Percentiles rank a stretch among this genome's conserved stretches.
Evolutionary conservation across 129 eudicot genomes (phyloP).

Genomic region (Tanacetum coccineum): DNA sequence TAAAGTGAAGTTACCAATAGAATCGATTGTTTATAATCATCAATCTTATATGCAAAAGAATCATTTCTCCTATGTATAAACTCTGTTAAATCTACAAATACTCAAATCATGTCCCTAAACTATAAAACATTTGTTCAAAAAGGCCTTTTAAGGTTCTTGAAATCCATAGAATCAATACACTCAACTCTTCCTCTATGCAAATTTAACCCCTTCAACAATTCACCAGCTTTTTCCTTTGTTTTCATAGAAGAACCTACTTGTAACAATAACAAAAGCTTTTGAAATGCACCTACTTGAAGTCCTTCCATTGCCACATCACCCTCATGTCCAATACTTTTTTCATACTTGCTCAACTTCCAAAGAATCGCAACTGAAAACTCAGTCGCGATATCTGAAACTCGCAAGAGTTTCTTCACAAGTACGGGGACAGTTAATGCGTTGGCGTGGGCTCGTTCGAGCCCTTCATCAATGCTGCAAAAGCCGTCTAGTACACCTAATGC

Average conservation of each 20-base stretch:
- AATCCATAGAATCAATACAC: constrained; percentile 68
- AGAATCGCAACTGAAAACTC: constrained; percentile 52
- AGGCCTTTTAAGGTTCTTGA: constrained; percentile 58
- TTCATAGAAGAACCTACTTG: constrained; percentile 53
- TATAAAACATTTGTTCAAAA: constrained; percentile 30
- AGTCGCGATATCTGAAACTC: constrained; percentile 54
- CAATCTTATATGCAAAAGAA: constrained; percentile 11
- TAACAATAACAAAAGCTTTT: constrained; percentile 59
- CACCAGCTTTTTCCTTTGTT: constrained; percentile 60
- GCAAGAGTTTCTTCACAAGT: constrained; percentile 53
- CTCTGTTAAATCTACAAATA: constrained; percentile 24
- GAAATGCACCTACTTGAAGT: constrained; percentile 61
- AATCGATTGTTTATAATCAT: not conserved
- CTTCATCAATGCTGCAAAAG: constrained; percentile 40
- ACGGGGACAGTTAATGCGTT: constrained; percentile 48
- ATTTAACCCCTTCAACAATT: constrained; percentile 56
- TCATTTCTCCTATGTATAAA: constrained; percentile 3
- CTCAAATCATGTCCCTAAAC: constrained; percentile 17
- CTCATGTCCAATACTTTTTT: constrained; percentile 26
- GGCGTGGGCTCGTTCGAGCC: constrained; percentile 39
- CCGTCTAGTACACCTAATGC: constrained; percentile 52
- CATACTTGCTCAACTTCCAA: constrained; percentile 50
- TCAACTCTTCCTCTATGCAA: constrained; percentile 47
- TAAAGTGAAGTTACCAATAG: not conserved
- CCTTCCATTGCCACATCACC: constrained; percentile 43